phyloP scores from a whole-genome alignment of 352 stramenopile species.

The Globisporangium ultimum region DNA sequence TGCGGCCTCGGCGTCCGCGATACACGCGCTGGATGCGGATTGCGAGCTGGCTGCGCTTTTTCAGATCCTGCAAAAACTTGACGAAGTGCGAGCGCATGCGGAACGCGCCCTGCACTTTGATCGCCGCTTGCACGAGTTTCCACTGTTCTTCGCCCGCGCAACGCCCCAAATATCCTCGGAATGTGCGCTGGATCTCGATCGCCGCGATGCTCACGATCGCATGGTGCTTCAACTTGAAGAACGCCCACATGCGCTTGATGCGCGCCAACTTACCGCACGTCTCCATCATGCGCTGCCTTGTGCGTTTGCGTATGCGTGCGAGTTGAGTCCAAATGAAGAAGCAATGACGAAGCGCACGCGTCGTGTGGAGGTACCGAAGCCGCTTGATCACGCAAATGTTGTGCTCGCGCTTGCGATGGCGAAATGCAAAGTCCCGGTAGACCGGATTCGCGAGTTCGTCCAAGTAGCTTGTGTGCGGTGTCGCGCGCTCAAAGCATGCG shows the following conservation, averaged over 20 bases:
- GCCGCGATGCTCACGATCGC: conserved; percentile 49
- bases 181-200: conserved; percentile 60
- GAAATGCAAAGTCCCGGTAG: conserved; percentile 51
- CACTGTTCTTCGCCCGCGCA: conserved; percentile 29
- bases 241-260: conserved; percentile 33
- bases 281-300: conserved; percentile 25
- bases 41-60: conserved; percentile 35
- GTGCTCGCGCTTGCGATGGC: conserved; percentile 40
- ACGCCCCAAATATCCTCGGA: conserved; percentile 42
- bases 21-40: conserved; percentile 62
- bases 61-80: conserved; percentile 35
- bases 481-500: conserved; percentile 33
- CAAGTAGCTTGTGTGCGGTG: conserved; percentile 41
- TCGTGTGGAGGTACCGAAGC: conserved; percentile 48
- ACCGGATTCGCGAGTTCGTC: conserved; percentile 53
- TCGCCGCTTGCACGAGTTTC: conserved; percentile 41
- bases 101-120: conserved; percentile 61
- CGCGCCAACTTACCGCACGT: conserved; percentile 28
- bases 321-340: conserved; percentile 38
- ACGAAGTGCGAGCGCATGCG: conserved; percentile 63
- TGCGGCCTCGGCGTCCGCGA: conserved; percentile 47
- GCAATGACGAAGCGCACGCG: conserved; percentile 30
- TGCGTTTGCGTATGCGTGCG: conserved; percentile 29
- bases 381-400: conserved; percentile 46
- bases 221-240: conserved; percentile 31